A percentile compares a stretch with the other conserved stretches of the same genome.
Conservation (phyloP, 495 filamentous ascomycete species). For the Neurospora pannonica region DNA sequence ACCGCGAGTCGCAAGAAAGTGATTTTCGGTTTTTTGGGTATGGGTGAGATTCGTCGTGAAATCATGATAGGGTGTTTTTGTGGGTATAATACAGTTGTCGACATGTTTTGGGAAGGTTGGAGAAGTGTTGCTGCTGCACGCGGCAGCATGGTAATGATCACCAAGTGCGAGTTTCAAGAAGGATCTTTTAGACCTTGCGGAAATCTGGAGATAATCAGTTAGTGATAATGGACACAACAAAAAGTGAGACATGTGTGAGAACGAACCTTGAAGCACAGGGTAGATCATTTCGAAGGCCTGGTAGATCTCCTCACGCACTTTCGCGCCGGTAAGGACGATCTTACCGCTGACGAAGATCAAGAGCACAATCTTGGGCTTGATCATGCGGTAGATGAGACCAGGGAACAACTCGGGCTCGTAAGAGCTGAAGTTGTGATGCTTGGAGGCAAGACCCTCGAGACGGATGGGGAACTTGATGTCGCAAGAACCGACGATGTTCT, state of each 20-base stretch:
- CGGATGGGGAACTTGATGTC: slow-evolving; percentile 99
- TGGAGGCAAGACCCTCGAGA: slow-evolving; percentile 85
- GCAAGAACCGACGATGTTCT: slow-evolving; percentile 98
- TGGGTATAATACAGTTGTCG: slow-evolving; percentile 28
- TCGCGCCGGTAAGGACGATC: slow-evolving; percentile 96
- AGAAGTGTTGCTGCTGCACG: slow-evolving; percentile 15
- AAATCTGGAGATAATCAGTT: slow-evolving; percentile 27
- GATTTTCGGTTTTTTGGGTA: slow-evolving; percentile 12
- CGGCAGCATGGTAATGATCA: not conserved
- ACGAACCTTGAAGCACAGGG: slow-evolving; percentile 81
- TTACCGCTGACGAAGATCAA: slow-evolving; percentile 98
- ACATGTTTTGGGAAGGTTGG: not conserved
- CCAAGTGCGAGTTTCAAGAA: slow-evolving; percentile 2
- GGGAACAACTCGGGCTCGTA: slow-evolving; percentile 99
- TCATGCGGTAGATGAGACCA: slow-evolving; percentile 99
- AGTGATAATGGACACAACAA: not conserved
- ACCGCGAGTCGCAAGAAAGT: not conserved
- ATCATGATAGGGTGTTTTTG: slow-evolving; percentile 43
- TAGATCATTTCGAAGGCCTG: slow-evolving; percentile 99
- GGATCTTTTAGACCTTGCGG: slow-evolving; percentile 36
- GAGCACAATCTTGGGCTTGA: slow-evolving; percentile 99
- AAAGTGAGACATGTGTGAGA: slow-evolving; percentile 13
- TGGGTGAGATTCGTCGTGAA: slow-evolving; percentile 33
- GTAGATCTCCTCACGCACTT: slow-evolving; percentile 98
- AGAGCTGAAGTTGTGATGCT: slow-evolving; percentile 98